A percentile compares a stretch with the other conserved stretches of the same genome.
phyloP scores from a whole-genome alignment of 1,139 yeast genomes.

The Scheffersomyces cryptocercus region DNA sequence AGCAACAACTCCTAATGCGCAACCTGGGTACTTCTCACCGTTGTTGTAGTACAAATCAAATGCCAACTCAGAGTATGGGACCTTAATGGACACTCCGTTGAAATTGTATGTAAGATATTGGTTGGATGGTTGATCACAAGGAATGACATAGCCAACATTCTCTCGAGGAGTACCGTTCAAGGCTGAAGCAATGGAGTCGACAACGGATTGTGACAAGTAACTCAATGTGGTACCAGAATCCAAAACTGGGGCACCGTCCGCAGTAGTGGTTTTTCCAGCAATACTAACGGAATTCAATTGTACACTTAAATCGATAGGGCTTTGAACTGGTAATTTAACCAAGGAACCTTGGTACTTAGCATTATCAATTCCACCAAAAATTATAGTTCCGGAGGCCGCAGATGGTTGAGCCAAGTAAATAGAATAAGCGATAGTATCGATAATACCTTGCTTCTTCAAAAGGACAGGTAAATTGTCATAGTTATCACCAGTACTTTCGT shows the following conservation, averaged over 20 bases:
- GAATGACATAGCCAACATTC: conserved; percentile 19
- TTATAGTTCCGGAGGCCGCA: conserved; percentile 19
- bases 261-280: conserved; percentile 23
- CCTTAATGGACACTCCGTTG: conserved; percentile 48
- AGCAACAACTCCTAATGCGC: conserved; percentile 1
- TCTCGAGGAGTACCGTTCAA: too few species aligned
- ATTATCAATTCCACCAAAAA: conserved; percentile 33
- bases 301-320: too few species aligned
- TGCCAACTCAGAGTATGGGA: conserved; percentile 42
- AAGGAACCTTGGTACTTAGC: conserved; percentile 27
- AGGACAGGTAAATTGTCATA: conserved; percentile 22
- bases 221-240: conserved; percentile 20
- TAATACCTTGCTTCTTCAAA: conserved; percentile 18
- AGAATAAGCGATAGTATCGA: conserved; percentile 21
- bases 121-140: conserved; percentile 15
- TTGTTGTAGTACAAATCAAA: conserved; percentile 3
- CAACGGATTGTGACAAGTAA: conserved; percentile 1
- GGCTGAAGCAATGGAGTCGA: too few species aligned
- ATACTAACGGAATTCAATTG: conserved; percentile 16
- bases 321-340: background rate
- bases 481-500: conserved; percentile 8
- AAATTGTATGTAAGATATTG: conserved; percentile 38
- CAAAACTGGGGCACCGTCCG: conserved; percentile 10
- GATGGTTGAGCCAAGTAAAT: conserved; percentile 17
- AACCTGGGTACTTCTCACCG: conserved; percentile 1